Evolutionary conservation across 345 rosid genomes (phyloP), one percentile per base, ranked within the genome.

Genomic region (Eucalyptus regnans): DNA sequence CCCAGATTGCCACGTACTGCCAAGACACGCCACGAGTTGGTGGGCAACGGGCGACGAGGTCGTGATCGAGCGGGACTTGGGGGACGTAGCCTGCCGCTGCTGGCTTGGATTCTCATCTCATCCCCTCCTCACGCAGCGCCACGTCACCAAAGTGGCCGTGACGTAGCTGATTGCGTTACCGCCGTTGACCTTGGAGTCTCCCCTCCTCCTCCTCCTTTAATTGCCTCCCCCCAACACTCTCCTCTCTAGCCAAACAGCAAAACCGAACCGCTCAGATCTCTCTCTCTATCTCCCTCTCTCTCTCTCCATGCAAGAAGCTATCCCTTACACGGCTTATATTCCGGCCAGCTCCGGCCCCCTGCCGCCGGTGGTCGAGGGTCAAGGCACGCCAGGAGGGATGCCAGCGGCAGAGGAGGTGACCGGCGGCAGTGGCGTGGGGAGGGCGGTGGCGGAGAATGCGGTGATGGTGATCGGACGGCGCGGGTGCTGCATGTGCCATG

Each of bases 271-370:
- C 54, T 49, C 18, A 43, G 27, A 79, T 12, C 89, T 27, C 66
- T 76, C 86, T 68, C 7, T 8, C 20, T 52, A 87, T 41, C 81
- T 27, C 51, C 60, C 79, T 79, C 87, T 50, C 51, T 68, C 79
- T 79, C 87, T 50, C 87, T 48, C 88, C 76, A 97, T 96, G 97
- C 98, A 96, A 91, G 94, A 94, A 86, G 93, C 95, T 14, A 91
- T 94, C 15, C 95, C 95, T 62, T 93, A 91, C 92, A 52, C 84
- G 85, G 90, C 93, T 12, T 86, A 89, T 48, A 58, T 90, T 18
- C 90, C 92, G 15, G 49, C 88, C 10, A 79, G 88, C 81, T 87
- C 79, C 90, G 8, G 60, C 81, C 89, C 71, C 52, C 90, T 89
- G 88, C 89, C 86, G 86, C 88, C 89, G 90, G 91, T 51, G 66